Percentiles rank a stretch among this genome's conserved stretches.
phyloP scores from a whole-genome alignment of 2,329 filamentous ascomycete species.

The Ceratocystis colombiana region DNA sequence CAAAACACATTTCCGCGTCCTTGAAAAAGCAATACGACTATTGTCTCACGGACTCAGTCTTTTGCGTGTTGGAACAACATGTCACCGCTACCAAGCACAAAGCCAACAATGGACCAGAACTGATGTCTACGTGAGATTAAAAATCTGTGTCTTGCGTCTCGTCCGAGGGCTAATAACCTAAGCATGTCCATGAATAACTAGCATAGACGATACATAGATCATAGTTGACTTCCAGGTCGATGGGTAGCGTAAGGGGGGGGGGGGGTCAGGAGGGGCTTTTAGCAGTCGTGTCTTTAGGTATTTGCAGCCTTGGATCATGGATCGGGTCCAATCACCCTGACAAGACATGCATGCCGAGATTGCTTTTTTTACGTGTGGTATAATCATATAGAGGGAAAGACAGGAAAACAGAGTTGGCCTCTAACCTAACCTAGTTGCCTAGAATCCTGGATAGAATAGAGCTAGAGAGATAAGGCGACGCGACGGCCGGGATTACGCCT shows the following conservation, averaged over 20 bases:
- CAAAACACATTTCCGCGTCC: neutral
- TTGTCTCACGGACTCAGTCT: neutral
- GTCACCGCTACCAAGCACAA: neutral
- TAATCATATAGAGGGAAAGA: neutral
- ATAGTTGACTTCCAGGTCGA: neutral
- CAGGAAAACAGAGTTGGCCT: neutral
- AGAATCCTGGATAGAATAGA: neutral
- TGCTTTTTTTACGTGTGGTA: neutral
- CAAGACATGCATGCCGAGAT: constrained; percentile 1
- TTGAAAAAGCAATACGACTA: constrained; percentile 6
- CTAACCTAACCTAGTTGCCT: neutral
- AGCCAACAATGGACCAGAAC: neutral
- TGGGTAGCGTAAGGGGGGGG: neutral
- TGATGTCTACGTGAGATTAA: neutral
- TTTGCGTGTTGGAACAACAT: neutral
- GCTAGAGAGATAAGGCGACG: neutral
- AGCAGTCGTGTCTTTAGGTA: neutral
- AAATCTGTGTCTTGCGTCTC: neutral
- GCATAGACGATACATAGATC: neutral
- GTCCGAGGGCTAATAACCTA: neutral
- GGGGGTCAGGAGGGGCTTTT: neutral
- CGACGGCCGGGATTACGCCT: neutral
- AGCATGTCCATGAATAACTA: neutral
- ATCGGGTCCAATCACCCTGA: neutral
- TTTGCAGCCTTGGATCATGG: neutral